Conservation (phyloP, 2,329 filamentous ascomycete genomes). For the Fusarium sarcochroum region DNA sequence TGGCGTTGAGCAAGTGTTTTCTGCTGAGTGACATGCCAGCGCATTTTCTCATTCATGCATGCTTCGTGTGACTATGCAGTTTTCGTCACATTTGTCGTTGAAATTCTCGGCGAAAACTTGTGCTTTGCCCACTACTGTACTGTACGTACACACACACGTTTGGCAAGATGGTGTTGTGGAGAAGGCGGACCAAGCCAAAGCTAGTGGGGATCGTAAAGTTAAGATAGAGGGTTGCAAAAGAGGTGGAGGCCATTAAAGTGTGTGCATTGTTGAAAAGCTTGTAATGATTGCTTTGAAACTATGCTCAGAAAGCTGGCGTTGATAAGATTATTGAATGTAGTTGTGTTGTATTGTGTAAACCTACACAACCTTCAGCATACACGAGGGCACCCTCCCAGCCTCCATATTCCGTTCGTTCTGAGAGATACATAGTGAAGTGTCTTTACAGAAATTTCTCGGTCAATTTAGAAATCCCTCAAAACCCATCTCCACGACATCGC, state of each 20-base stretch:
- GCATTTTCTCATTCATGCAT: slow-evolving; percentile 7
- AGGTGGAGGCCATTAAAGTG: slow-evolving; percentile 31
- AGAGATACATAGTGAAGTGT: too few species aligned
- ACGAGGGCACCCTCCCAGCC: not conserved
- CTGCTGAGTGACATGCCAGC: slow-evolving; percentile 18
- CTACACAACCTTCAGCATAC: not conserved
- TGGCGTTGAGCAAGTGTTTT: not conserved
- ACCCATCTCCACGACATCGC: not conserved
- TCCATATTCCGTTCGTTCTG: too few species aligned
- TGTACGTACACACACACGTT: too few species aligned
- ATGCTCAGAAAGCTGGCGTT: not conserved
- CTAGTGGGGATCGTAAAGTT: not conserved
- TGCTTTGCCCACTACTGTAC: too few species aligned
- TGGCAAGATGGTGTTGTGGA: slow-evolving; percentile 11
- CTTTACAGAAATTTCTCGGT: not conserved
- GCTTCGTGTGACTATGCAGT: slow-evolving; percentile 2
- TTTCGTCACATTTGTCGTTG: slow-evolving; percentile 17
- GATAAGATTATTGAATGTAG: not conserved
- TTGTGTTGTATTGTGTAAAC: slow-evolving; percentile 1
- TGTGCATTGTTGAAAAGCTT: slow-evolving; percentile 26
- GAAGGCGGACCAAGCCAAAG: not conserved
- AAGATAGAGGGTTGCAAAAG: slow-evolving; percentile 3
- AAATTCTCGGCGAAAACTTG: not conserved
- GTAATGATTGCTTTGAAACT: not conserved
- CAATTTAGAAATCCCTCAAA: slow-evolving; percentile 26